Evolutionary conservation across 2,329 filamentous ascomycete genomes (phyloP), one percentile per base, ranked within the genome.

Genomic region (Emydomyces testavorans): DNA sequence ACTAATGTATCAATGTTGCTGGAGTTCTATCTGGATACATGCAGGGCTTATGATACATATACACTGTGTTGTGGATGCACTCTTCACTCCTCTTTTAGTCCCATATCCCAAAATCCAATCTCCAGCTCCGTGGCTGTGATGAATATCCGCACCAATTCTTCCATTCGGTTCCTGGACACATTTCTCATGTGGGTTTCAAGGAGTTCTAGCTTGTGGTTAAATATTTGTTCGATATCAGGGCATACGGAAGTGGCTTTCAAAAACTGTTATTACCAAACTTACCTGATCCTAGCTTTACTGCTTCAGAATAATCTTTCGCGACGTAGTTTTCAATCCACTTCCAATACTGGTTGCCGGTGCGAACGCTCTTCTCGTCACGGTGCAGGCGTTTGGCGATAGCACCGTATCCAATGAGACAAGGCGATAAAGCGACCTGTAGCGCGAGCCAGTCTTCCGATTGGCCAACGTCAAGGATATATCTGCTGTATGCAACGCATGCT

Each of bases 251-350:
- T 13, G 15, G 29, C 29, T 10, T 11, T 31, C 29, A n/a, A n/a
- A n/a, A n/a, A n/a, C n/a, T n/a, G 23, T 6, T 18, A 29, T 15
- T 6, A 15, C 8, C 13, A 13, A 24, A 62, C 75, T 65, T 68
- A 86, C 84, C 79, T 47, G 75, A 78, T 18, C 85, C 86, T 2
- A 78, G 72, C 53, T 71, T 71, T 46, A 93, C 84, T 4, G 85
- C 85, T 52, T 80, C 72, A 0, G 72, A 67, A 56, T 94, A 95
- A 61, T 92, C 85, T 0, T 85, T 80, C 1, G 81, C 83, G 13
- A 84, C 77, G 60, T 95, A 96, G 59, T 86, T 93, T 61, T 89
- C 74, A 55, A 96, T 86, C 90, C 90, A 96, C 38, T 80, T 76
- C 82, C 84, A 92, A 68, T 94, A 96, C 15, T 68, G 72, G 62